Evolutionary conservation across 768 basidiomycete species (phyloP), one percentile per base, ranked within the genome.

Genomic region (Trametes maxima): DNA sequence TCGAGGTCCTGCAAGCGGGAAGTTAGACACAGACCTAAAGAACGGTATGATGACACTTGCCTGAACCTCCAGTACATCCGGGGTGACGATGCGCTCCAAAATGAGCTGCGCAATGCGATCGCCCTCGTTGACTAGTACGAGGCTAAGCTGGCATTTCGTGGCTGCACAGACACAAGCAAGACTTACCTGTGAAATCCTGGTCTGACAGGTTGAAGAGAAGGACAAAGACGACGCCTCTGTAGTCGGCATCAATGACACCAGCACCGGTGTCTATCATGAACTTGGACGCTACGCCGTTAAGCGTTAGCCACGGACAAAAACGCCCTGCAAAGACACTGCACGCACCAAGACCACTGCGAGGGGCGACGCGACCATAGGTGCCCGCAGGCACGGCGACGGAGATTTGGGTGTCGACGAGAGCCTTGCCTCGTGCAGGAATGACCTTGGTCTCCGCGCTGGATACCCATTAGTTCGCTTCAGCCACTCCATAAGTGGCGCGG

Each of bases 241-340:
- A 98, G 73, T 99, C 97, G 7, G 94, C 92, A 65, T 99, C 97
- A 52, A 99, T 85, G 7, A 99, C 97, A 21, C 96, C 97, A 12
- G 97, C 97, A 1, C 97, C 97, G 0, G 96, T 98, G 71, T 95
- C 92, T 60, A 98, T 98, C 87, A 94, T 94, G 74, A 93, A 95
- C 72, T 99, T 99, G 16, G 92, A 91, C 19, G 97, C 97, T 97
- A 64, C 17, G 22, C 4, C 3, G 63, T 37, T 55, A 22, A 44
- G 53, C 25, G 55, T 8, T 51, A 49, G 43, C 39, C 36, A 21
- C 56, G 8, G 4, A 19, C 25, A n/a, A 54, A 45, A 33, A 22
- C n/a, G 48, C 35, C 50, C 35, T 14, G 48, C 17, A 42, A 53
- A 22, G 28, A 28, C 37, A 16, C 1, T 14, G 28, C 28, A 55